Percentiles rank a stretch among this genome's conserved stretches.
These are phyloP conservation scores for Chlorella ohadii DNA, from an alignment of 139 green algal species.

Conservation along the genomic window DNA sequence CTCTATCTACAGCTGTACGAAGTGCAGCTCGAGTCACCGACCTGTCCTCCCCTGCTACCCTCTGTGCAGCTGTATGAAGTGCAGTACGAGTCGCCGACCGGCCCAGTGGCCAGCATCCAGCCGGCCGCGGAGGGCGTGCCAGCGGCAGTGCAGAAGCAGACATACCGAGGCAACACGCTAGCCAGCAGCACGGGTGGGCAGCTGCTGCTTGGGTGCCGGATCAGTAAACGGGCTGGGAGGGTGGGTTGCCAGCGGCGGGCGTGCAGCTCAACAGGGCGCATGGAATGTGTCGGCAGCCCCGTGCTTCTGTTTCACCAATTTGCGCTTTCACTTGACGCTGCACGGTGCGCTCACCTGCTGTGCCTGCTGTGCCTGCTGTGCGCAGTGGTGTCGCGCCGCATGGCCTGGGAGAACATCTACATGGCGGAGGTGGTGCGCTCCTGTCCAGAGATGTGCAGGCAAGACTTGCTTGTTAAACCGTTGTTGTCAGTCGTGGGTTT, in stretches of 20 bases:
- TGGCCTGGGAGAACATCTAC: constrained; percentile 71
- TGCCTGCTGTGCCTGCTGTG: too few species aligned
- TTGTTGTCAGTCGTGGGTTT: too few species aligned
- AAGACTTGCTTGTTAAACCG: not conserved
- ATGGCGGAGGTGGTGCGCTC: constrained; percentile 63
- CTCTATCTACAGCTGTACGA: constrained; percentile 38
- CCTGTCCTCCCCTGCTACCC: too few species aligned
- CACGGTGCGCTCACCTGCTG: too few species aligned
- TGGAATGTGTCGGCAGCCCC: too few species aligned
- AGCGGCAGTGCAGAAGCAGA: constrained; percentile 58
- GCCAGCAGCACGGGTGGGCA: constrained; percentile 41
- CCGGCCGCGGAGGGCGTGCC: constrained; percentile 16
- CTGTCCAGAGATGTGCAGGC: constrained; percentile 69
- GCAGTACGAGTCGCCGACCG: constrained; percentile 22
- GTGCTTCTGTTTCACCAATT: too few species aligned
- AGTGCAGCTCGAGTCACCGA: too few species aligned
- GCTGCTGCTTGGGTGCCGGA: not conserved
- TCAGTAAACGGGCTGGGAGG: too few species aligned
- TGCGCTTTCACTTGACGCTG: too few species aligned
- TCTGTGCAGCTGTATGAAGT: not conserved
- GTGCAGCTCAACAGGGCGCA: too few species aligned
- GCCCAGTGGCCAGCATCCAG: constrained; percentile 3
- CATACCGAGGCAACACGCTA: constrained; percentile 53
- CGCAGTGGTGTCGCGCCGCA: constrained; percentile 53
- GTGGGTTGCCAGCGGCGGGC: too few species aligned